Evolutionary conservation across 371 early-diverging fungal genomes (phyloP), one percentile per base, ranked within the genome.

Genomic region (Rhizopus microsporus): DNA sequence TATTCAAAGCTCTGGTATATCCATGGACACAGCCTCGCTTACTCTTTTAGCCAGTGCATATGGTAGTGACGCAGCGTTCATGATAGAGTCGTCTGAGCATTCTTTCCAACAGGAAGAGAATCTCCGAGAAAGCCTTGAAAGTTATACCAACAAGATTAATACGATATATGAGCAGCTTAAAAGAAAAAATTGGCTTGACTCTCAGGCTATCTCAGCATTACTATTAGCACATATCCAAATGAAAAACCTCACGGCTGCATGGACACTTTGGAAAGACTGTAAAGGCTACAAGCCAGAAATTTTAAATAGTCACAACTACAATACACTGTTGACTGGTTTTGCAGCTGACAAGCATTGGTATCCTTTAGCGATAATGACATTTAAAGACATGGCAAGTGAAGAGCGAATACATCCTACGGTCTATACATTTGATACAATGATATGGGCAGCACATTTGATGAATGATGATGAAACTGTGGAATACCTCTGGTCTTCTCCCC

Each of bases 11-110:
- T 17, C 45, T 1, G 60, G 68, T 12, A 63, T 59, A 6, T 7
- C 47, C 29, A 57, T 39, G 46, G 77, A 77, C 51, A 46, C 57
- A 23, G 56, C 57, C 0, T 69, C 74, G 0, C 46, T 74, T 31
- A 68, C 72, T 0, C 40, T 74, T 5, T 39, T 74, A 0, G 66
- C 69, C 5, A 63, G 74, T 49, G 74, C 74, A 0, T 72, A 77
- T 59, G 72, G 72, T 32, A n/a, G 57, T 0, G 68, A 68, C 1
- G 74, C 39, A 23, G 46, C 17, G 15, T 46, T 29, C 7, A 46
- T 38, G 17, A 37, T 51, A 3, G 23, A 51, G n/a, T 10, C 39
- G 8, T 5, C 37, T n/a, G 23, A 37, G 23, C 4, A 3, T 5
- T 23, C 16, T 17, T 9, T 35, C 3, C 34, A 38, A 29, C 39